Evolutionary conservation across 1,284 basidiomycete species (phyloP).

Genomic region (Grifola frondosa): DNA sequence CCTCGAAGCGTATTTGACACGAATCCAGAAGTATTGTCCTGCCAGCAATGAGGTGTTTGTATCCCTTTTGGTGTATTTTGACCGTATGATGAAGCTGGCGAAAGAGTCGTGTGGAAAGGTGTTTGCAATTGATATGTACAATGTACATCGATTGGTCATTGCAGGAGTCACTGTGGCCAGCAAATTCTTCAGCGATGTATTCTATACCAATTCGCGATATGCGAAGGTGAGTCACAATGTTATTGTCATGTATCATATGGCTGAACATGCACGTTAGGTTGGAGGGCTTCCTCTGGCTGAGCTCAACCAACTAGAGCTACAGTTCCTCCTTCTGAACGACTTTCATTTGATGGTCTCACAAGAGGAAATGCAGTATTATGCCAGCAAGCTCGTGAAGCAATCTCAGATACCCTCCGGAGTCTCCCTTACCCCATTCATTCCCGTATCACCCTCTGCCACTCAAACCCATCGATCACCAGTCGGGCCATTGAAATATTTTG

Average conservation of each 20-base stretch:
- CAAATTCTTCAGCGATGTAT: conserved; percentile 99
- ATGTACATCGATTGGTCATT: conserved; percentile 92
- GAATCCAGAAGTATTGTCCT: conserved; percentile 98
- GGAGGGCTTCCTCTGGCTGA: conserved; percentile 93
- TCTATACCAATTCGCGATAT: conserved; percentile 99
- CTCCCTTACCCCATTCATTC: conserved; percentile 27
- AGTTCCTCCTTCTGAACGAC: conserved; percentile 95
- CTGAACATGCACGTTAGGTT: conserved; percentile 51
- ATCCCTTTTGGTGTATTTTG: conserved; percentile 93
- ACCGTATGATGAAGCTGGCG: conserved; percentile 79
- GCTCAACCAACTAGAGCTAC: conserved; percentile 95
- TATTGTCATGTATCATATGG: neutral
- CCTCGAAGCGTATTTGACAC: conserved; percentile 91
- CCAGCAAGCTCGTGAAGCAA: conserved; percentile 80
- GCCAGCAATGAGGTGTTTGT: conserved; percentile 98
- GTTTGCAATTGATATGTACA: conserved; percentile 96
- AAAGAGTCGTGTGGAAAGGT: conserved; percentile 65
- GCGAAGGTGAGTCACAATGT: conserved; percentile 75
- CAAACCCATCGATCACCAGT: conserved; percentile 26
- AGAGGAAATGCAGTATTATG: conserved; percentile 94
- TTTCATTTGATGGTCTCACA: conserved; percentile 87
- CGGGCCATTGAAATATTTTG: conserved; percentile 51
- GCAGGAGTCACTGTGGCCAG: conserved; percentile 97
- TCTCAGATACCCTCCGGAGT: conserved; percentile 42
- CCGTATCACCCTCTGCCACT: conserved; percentile 28